Evolutionary conservation across 805 yeast species (phyloP), one percentile per base, ranked within the genome.

Genomic region (Candida michaelii): DNA sequence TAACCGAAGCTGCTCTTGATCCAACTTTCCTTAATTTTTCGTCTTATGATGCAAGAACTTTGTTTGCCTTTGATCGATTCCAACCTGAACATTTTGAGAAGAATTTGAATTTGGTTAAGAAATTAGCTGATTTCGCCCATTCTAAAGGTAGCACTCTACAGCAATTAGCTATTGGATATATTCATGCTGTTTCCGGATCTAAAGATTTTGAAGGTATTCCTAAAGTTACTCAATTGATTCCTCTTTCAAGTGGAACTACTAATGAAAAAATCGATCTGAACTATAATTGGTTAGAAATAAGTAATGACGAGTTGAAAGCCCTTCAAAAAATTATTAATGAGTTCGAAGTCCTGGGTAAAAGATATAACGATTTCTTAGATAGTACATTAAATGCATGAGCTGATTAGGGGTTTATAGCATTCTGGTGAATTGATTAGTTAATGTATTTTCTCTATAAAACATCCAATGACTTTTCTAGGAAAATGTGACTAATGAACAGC

Each of bases 181-280:
- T 67, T 24, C 35, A 85, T 30, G 81, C 89, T 2, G 61, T 89
- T 16, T 82, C 87, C 2, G 87, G 87, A 80, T 62, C 82, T 44
- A 64, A 74, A 42, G 71, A 75, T 40, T 69, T 59, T 51, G 59
- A 67, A 7, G 77, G 75, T 2, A 48, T 66, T 25, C 42, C 50
- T 17, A 65, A 67, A 39, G 73, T 67, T 42, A 77, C 89, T 17
- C 69, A 64, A 44, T 72, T 87, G 35, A 57, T 89, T 37, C 95
- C 96, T 24, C 85, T 89, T 58, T 96, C 96, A 15, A 82, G 90
- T 40, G 82, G 86, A 2, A 75, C 89, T 5, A 76, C 81, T 30
- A 59, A 65, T 3, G 68, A 61, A 8, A 81, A 86, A 58, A 78
- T 84, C 13, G 68, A 71, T 35, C 85, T 79, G 57, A 89, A 87